Conservation (phyloP, 495 filamentous ascomycete species). For the Hypoxylon lienhwacheense region DNA sequence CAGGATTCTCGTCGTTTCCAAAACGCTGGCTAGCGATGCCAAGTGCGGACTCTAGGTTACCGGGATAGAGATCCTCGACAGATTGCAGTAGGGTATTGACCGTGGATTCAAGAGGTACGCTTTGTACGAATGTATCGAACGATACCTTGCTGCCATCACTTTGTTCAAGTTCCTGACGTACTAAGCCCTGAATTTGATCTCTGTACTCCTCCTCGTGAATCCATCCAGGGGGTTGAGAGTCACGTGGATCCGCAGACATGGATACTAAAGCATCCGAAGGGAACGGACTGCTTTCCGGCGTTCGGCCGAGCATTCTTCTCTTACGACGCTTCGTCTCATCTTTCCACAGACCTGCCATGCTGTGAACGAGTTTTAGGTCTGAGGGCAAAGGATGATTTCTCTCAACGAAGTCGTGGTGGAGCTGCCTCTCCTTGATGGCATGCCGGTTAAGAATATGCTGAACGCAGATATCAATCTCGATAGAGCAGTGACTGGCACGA, state of each 20-base stretch:
- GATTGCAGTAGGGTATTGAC: slow-evolving; percentile 80
- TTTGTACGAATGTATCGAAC: slow-evolving; percentile 67
- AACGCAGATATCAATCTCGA: slow-evolving; percentile 87
- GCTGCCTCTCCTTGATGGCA: slow-evolving; percentile 66
- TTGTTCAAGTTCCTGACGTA: slow-evolving; percentile 61
- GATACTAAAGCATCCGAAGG: slow-evolving; percentile 76
- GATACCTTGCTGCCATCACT: slow-evolving; percentile 50
- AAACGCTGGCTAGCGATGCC: slow-evolving; percentile 39
- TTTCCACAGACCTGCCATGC: slow-evolving; percentile 91
- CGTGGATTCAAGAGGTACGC: slow-evolving; percentile 52
- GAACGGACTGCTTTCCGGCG: slow-evolving; percentile 72
- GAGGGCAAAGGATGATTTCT: slow-evolving; percentile 61
- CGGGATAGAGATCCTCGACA: slow-evolving; percentile 79
- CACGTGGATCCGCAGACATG: slow-evolving; percentile 79
- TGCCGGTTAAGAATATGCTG: slow-evolving; percentile 85
- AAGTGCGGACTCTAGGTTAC: slow-evolving; percentile 59
- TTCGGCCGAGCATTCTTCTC: slow-evolving; percentile 61
- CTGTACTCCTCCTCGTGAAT: slow-evolving; percentile 87
- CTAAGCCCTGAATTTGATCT: slow-evolving; percentile 60
- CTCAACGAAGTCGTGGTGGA: slow-evolving; percentile 91
- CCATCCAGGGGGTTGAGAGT: slow-evolving; percentile 72
- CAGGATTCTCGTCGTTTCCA: slow-evolving; percentile 28
- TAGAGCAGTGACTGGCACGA: slow-evolving; percentile 79
- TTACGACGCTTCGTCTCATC: slow-evolving; percentile 84
- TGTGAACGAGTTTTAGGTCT: slow-evolving; percentile 80